Conservation (phyloP, 139 green algal genomes). For the Tetradesmus obliquus region DNA sequence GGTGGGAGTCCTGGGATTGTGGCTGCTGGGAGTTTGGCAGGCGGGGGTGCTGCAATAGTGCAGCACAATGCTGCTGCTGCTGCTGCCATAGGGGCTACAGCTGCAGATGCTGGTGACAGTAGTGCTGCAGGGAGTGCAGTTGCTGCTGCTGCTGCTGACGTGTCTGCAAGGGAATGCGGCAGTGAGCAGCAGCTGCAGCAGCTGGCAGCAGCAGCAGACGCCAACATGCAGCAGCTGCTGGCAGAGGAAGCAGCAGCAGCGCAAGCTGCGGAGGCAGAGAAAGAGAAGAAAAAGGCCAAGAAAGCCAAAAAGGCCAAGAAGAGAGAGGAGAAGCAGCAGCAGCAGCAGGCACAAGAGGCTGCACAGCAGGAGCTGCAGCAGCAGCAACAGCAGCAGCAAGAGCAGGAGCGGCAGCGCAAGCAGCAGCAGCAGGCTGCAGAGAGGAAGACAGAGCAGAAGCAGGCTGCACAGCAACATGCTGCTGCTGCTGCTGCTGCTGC, state of each 20-base stretch:
- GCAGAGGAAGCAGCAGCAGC: constrained; percentile 38
- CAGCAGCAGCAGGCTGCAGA: not conserved
- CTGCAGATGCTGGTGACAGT: not conserved
- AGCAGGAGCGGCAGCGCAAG: not conserved
- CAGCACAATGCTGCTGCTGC: constrained; percentile 23
- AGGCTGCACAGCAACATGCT: not conserved
- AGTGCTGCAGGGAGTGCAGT: not conserved
- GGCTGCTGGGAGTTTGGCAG: no score
- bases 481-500: not conserved
- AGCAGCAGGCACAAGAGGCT: constrained; percentile 33
- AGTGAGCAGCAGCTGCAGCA: constrained; percentile 36
- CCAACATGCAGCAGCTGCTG: constrained; percentile 60
- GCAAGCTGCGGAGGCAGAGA: constrained; percentile 9
- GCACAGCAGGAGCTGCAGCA: constrained; percentile 27
- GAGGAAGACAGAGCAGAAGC: not conserved
- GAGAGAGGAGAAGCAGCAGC: constrained; percentile 31
- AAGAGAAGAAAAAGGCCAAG: constrained; percentile 49
- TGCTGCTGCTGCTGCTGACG: not conserved
- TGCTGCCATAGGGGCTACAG: not conserved
- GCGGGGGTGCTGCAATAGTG: no score
- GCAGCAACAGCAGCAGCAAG: constrained; percentile 11
- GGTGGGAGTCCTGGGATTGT: not conserved
- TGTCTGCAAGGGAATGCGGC: not conserved
- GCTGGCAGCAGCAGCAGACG: constrained; percentile 52
- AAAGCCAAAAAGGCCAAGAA: constrained; percentile 53